Base-by-base conservation (phyloP, 108 stramenopile genomes). In the Phaeodactylum tricornutum region DNA sequence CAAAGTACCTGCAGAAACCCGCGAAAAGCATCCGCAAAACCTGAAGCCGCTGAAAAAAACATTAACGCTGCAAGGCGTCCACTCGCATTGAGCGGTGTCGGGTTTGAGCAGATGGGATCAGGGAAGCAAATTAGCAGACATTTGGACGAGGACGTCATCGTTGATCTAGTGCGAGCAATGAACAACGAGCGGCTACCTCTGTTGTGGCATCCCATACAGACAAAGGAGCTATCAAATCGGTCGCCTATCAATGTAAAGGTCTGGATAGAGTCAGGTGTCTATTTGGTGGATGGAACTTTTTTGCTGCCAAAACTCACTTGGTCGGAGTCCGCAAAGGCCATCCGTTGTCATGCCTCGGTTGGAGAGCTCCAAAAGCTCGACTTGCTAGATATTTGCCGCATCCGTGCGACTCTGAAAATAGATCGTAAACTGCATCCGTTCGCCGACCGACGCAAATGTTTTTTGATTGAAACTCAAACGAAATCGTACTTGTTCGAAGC, bases 261-360 rank as follows among this genome's bases (percentile, higher is more conserved):
- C 3, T 76, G 75, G 75, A 71, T 76, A 8, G 75, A 76, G 35
- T 57, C 59, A 1, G 75, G 75, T 17, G 42, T 69, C 1, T 65
- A 69, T 27, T 62, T 74, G 30, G 34, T 71, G 25, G 62, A 70
- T 40, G 59, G 62, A 15, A 59, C 65, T 3, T 71, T 76, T 41
- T 28, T 76, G 16, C 75, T 67, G 17, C 75, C 75, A 9, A 71
- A 72, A 28, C 42, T 76, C 3, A 66, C 66, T 14, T 71, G 70
- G 70, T 25, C 9, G 56, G 57, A 19, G 29, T 62, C 16, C 16
- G 24, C 12, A 32, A 23, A 47, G 44, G 9, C 34, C 55, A n/a
- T n/a, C 0, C 3, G n/a, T 23, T 22, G n/a, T 9, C 9, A 11
- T 34, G 8, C 43, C 11, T 11, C 11, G 43, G n/a, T n/a, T n/a